Evolutionary conservation across 2,329 filamentous ascomycete genomes (phyloP).

Genomic region (Ophiostoma himal-ulmi): DNA sequence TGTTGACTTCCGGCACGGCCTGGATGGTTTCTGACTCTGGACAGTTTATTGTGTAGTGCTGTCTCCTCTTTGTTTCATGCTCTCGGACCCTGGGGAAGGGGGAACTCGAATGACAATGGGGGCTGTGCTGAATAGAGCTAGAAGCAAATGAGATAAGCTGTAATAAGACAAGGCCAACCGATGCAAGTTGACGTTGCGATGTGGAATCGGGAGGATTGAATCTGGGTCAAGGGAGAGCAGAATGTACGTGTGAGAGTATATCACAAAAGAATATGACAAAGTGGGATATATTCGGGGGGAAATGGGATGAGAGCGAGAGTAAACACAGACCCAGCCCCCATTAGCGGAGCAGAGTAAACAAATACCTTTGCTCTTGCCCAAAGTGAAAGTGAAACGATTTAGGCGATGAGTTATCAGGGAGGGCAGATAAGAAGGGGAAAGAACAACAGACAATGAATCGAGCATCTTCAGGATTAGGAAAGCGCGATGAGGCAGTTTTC

Average conservation of each 20-base stretch:
- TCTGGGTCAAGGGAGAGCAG: no score
- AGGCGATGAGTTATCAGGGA: not conserved
- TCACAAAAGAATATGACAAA: not conserved
- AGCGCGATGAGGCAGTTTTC: not conserved
- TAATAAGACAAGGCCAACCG: not conserved
- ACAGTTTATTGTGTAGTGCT: constrained; percentile 33
- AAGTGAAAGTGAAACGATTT: not conserved
- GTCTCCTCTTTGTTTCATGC: constrained; percentile 19
- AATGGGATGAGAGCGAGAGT: not conserved
- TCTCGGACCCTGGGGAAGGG: constrained; percentile 8
- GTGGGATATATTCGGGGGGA: not conserved
- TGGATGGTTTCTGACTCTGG: constrained; percentile 31
- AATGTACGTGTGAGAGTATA: not conserved
- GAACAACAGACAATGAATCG: not conserved
- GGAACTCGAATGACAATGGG: not conserved
- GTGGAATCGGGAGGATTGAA: not conserved
- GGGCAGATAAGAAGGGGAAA: not conserved
- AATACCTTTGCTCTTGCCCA: not conserved
- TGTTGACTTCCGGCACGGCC: constrained; percentile 14
- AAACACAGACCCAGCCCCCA: not conserved
- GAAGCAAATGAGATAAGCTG: not conserved
- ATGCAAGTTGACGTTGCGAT: not conserved
- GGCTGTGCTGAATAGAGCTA: not conserved
- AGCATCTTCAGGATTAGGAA: not conserved
- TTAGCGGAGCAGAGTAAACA: not conserved